Evolutionary conservation across 2,329 filamentous ascomycete species (phyloP).

Genomic region (Microdochium nivale): DNA sequence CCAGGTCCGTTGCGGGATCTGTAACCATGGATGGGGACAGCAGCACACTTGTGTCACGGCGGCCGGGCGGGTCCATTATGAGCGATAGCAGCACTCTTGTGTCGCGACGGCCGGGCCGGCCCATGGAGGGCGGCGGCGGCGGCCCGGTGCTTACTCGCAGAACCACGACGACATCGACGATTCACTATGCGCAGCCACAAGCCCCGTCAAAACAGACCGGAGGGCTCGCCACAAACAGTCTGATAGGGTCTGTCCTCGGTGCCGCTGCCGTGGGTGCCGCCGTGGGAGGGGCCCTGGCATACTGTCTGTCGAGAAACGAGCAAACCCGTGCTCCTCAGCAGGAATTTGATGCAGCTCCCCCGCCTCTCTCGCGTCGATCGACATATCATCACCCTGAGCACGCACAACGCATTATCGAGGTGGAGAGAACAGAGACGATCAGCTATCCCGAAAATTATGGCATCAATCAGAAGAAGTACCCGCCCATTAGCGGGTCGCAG

Average conservation of each 20-base stretch:
- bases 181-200: conserved; percentile 10
- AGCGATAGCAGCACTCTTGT: conserved; percentile 7
- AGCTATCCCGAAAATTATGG: conserved; percentile 25
- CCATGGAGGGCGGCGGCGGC: conserved; percentile 11
- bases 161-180: conserved; percentile 23
- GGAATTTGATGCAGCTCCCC: conserved; percentile 29
- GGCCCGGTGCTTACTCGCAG: conserved; percentile 20
- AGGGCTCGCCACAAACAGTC: conserved; percentile 47
- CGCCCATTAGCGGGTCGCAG: conserved; percentile 24
- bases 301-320: conserved; percentile 61
- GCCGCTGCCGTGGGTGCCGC: conserved; percentile 66
- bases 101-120: neutral
- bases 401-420: conserved; percentile 26
- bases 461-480: conserved; percentile 19
- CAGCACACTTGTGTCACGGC: conserved; percentile 8
- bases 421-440: conserved; percentile 27
- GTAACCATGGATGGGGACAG: conserved; percentile 6
- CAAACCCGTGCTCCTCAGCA: conserved; percentile 28
- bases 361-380: conserved; percentile 31
- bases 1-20: conserved; percentile 12
- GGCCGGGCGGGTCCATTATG: neutral
- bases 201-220: conserved; percentile 22
- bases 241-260: conserved; percentile 70
- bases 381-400: conserved; percentile 29
- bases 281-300: conserved; percentile 52